phyloP scores from a whole-genome alignment of 164 flowering plant species.

The Dillenia turbinata region DNA sequence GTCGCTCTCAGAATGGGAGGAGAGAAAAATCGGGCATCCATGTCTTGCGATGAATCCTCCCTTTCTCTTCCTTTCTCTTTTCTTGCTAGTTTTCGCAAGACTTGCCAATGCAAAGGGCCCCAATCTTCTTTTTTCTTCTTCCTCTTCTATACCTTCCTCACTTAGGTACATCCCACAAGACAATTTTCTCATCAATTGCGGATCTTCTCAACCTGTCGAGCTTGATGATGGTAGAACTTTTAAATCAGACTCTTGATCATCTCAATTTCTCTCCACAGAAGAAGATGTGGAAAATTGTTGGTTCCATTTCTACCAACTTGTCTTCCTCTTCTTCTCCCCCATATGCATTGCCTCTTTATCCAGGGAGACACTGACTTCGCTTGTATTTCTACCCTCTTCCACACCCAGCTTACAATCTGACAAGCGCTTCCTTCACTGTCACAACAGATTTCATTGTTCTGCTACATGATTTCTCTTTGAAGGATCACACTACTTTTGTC shows the following conservation, averaged over 20 bases:
- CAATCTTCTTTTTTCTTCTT: conserved; percentile 5
- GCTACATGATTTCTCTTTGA: conserved; percentile 56
- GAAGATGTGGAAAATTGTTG: conserved; percentile 31
- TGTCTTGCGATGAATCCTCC: conserved; percentile 19
- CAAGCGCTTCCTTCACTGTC: conserved; percentile 56
- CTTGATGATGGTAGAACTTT: conserved; percentile 73
- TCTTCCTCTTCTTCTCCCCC: conserved; percentile 14
- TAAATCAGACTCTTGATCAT: conserved; percentile 54
- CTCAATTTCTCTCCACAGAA: conserved; percentile 41
- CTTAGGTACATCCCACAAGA: conserved; percentile 34
- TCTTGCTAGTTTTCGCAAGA: background rate
- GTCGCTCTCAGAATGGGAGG: conserved; percentile 20
- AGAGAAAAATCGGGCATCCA: conserved; percentile 16
- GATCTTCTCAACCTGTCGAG: conserved; percentile 31
- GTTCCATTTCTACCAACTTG: conserved; percentile 15
- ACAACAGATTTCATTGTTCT: conserved; percentile 47
- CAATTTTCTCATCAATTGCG: conserved; percentile 59
- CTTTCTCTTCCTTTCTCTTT: conserved; percentile 9
- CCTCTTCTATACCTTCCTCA: conserved; percentile 4
- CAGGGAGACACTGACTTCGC: conserved; percentile 65
- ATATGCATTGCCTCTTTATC: conserved; percentile 29
- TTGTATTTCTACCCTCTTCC: conserved; percentile 69
- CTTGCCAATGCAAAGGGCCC: background rate
- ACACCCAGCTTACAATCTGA: conserved; percentile 39
- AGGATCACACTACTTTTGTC: conserved; percentile 14